Percentiles rank a stretch among this genome's conserved stretches.
phyloP scores from a whole-genome alignment of 1,284 basidiomycete species.

The Mycena citricolor region DNA sequence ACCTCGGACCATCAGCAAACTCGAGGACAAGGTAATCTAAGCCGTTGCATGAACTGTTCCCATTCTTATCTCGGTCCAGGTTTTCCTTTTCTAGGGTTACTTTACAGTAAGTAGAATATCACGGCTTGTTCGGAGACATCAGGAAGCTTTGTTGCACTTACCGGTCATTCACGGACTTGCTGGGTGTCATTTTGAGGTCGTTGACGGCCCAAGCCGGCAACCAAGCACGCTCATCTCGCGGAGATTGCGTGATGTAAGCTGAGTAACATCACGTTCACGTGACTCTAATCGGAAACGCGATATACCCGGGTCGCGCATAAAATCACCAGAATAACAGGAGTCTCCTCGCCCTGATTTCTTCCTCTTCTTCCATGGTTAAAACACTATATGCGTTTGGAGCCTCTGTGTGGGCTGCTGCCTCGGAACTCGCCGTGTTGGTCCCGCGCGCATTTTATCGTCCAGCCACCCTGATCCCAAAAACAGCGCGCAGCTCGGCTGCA shows the following conservation, averaged over 20 bases:
- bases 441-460: background rate
- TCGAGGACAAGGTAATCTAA: conserved; percentile 75
- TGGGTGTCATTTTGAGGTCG: too few species aligned
- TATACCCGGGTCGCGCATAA: conserved; percentile 2
- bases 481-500: conserved; percentile 43
- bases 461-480: background rate
- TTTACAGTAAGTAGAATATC: background rate
- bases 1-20: conserved; percentile 90
- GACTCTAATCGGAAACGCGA: too few species aligned
- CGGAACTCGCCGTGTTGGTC: conserved; percentile 50
- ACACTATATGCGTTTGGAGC: conserved; percentile 43
- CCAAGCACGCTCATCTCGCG: too few species aligned
- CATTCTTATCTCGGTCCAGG: conserved; percentile 6
- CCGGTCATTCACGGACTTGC: too few species aligned
- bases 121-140: background rate
- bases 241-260: too few species aligned
- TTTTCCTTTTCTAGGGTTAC: conserved; percentile 18
- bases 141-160: background rate
- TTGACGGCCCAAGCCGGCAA: too few species aligned
- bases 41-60: background rate
- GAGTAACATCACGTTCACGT: too few species aligned
- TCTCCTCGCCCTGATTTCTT: background rate
- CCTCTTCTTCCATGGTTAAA: conserved; percentile 14
- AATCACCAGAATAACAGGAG: too few species aligned
- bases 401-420: conserved; percentile 49